phyloP scores from a whole-genome alignment of 345 rosid genomes.

The Lagerstroemia speciosa region DNA sequence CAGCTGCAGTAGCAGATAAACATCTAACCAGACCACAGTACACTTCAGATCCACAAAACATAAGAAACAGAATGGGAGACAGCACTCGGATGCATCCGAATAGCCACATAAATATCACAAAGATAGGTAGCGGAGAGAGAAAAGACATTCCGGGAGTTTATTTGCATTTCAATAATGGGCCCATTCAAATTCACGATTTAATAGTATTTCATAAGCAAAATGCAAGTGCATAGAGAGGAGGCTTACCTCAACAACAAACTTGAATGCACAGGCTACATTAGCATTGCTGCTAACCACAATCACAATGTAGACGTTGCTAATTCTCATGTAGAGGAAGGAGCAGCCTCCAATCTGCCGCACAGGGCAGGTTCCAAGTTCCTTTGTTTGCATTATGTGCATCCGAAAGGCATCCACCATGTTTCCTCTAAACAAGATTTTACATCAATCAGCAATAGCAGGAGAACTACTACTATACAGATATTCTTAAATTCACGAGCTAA shows the following conservation, averaged over 20 bases:
- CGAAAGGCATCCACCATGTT: conserved; percentile 99
- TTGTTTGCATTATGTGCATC: conserved; percentile 95
- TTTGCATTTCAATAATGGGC: neutral
- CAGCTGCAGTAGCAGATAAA: neutral
- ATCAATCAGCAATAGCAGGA: neutral
- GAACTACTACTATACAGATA: neutral
- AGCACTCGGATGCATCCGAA: neutral
- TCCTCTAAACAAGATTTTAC: conserved; percentile 41
- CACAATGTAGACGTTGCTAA: conserved; percentile 94
- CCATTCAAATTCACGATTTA: neutral
- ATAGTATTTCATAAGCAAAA: neutral
- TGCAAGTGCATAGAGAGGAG: neutral
- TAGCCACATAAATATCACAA: neutral
- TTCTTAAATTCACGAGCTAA: neutral
- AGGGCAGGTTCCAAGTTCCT: conserved; percentile 93
- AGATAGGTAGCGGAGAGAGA: neutral
- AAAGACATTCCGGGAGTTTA: neutral
- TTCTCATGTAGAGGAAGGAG: conserved; percentile 92
- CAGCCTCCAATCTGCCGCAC: conserved; percentile 98
- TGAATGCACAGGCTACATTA: conserved; percentile 97
- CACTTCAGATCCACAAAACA: neutral
- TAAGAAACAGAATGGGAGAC: neutral
- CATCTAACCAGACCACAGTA: neutral
- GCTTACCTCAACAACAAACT: conserved; percentile 91
- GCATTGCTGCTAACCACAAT: conserved; percentile 99